Base-by-base conservation (phyloP, 1,139 yeast species). In the Hansenula sp. region DNA sequence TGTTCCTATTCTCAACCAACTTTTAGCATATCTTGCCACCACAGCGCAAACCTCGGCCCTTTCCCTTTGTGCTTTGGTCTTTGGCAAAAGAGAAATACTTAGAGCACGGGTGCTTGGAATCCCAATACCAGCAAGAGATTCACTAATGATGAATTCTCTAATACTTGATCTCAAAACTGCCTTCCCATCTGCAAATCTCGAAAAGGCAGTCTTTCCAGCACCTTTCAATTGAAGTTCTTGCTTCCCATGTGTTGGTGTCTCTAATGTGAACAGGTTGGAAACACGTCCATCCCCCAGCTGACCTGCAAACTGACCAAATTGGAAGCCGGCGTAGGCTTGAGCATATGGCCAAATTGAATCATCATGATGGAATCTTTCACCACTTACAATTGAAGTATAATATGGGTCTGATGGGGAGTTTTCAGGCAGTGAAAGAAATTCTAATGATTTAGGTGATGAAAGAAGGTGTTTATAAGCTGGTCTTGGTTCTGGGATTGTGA, bases 231-330 rank as follows among this genome's bases (percentile, higher is more conserved):
- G 98, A 3, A 91, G 49, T 54, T 87, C 95, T 54, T 75, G 83
- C 35, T 63, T 56, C 36, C 61, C 62, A 19, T 45, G 41, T 5
- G 30, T 25, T 11, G 61, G 49, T 42, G 70, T 72, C 6, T 73
- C 72, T 0, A 84, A 66, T 51, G 87, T 94, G 65, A 91, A 90
- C 40, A 93, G 67, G 57, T 85, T 88, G 9, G 82, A 75, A 2
- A 90, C 97, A 49, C 99, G 70, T 0, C 99, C 99, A 61, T 93
- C 99, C 5, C 99, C 99, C 51, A 93, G 68, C 63, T 93, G 99
- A 1, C 98, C 98, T 0, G 98, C 97, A 79, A 93, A 93, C 53
- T 77, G 81, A 3, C 99, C 98, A 69, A 93, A 93, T 60, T 93
- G 99, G 74, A 86, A 89, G 1, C 99, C 99, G 1, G 98, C 96